phyloP scores from a whole-genome alignment of 2,329 filamentous ascomycete species.

The Cordyceps tenuipes region DNA sequence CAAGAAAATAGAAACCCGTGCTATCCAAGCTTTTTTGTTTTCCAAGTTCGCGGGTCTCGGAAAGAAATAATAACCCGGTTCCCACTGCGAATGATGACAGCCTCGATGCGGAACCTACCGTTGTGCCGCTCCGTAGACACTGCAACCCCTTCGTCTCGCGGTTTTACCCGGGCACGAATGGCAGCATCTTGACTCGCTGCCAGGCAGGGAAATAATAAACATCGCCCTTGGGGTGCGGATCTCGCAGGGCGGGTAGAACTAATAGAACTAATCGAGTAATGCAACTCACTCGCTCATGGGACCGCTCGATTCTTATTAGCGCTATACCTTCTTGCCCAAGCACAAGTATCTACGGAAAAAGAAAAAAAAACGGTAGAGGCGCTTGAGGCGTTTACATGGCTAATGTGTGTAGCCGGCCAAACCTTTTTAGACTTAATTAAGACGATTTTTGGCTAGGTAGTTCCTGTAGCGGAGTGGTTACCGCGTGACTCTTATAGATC shows the following conservation, averaged over 20 bases:
- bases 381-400: slow-evolving; percentile 9
- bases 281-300: not conserved
- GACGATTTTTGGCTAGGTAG: slow-evolving; percentile 3
- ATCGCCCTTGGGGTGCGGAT: not conserved
- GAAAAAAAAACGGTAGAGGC: not conserved
- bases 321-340: not conserved
- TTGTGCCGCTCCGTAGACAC: not conserved
- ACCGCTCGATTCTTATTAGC: not conserved
- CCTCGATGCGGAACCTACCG: not conserved
- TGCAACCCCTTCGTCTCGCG: not conserved
- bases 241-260: not conserved
- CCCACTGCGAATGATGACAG: not conserved
- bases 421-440: slow-evolving; percentile 6
- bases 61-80: not conserved
- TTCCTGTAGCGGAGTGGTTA: slow-evolving; percentile 24
- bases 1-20: not conserved
- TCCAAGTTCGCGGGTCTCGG: not conserved
- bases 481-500: slow-evolving; percentile 19
- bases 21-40: not conserved
- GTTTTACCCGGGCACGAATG: not conserved
- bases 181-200: not conserved
- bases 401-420: not conserved
- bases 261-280: not conserved
- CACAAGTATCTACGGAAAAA: not conserved
- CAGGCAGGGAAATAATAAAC: not conserved